A percentile compares a stretch with the other conserved stretches of the same genome.
These are phyloP conservation scores for Saccharomycopsis hybrid DNA, from an alignment of 1,139 yeast species.

Conservation along the genomic window DNA sequence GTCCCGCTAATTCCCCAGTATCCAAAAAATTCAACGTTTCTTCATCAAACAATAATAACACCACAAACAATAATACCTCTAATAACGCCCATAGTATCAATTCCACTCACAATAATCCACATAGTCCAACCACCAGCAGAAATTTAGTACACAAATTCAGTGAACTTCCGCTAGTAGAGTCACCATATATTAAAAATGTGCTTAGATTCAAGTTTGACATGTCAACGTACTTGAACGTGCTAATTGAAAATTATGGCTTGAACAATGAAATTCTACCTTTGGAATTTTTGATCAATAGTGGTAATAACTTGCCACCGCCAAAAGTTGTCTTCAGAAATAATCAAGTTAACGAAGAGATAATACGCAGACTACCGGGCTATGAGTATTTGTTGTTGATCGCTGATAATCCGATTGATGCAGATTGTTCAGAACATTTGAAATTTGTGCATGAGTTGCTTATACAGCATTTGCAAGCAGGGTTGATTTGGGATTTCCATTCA, in stretches of 20 bases:
- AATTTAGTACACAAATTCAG: conserved; percentile 5
- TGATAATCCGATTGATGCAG: conserved; percentile 8
- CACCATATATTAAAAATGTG: conserved; percentile 19
- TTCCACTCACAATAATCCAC: neutral
- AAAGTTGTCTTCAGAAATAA: conserved; percentile 8
- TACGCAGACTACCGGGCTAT: conserved; percentile 14
- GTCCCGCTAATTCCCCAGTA: conserved; percentile 14
- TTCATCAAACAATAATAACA: neutral
- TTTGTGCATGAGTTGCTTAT: conserved; percentile 13
- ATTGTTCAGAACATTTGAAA: conserved; percentile 9
- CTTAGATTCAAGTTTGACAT: conserved; percentile 19
- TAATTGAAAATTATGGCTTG: conserved; percentile 13
- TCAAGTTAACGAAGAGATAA: conserved; percentile 9
- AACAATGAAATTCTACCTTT: conserved; percentile 12
- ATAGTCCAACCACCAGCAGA: neutral
- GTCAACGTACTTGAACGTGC: conserved; percentile 12
- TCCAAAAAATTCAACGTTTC: conserved; percentile 9
- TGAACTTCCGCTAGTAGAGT: conserved; percentile 15
- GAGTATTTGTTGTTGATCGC: conserved; percentile 14
- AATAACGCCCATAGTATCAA: neutral
- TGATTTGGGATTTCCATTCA: conserved; percentile 20
- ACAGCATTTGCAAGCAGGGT: conserved; percentile 16
- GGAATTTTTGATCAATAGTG: conserved; percentile 2
- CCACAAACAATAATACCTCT: neutral
- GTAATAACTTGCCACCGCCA: conserved; percentile 10